Percentiles rank a stretch among this genome's conserved stretches.
Conservation (phyloP, 306 rosid species). For the Cucurbita moschata region DNA sequence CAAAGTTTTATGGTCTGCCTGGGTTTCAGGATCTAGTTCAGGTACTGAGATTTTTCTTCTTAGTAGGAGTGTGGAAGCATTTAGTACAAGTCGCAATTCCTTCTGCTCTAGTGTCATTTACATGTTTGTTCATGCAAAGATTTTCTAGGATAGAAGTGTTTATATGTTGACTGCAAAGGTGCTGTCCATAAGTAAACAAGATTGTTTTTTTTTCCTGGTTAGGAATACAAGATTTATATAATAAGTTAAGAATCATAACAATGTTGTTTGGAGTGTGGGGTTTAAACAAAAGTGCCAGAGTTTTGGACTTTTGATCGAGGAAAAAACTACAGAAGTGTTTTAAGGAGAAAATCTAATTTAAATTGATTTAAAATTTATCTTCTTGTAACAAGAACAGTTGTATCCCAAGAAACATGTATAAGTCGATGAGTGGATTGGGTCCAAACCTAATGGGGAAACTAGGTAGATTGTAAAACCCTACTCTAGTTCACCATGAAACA, state of each 20-base stretch:
- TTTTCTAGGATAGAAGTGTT: neutral
- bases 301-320: neutral
- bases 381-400: neutral
- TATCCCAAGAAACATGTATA: neutral
- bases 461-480: no score
- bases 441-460: neutral
- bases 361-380: neutral
- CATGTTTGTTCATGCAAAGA: neutral
- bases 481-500: no score
- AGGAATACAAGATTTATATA: neutral
- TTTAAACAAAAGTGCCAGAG: neutral
- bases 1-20: slow-evolving; percentile 47
- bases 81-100: neutral
- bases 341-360: neutral
- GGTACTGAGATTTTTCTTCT: slow-evolving; percentile 26
- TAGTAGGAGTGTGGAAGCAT: neutral
- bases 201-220: neutral
- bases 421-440: neutral
- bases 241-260: neutral
- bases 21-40: slow-evolving; percentile 62
- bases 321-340: neutral
- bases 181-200: neutral
- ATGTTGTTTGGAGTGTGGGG: neutral
- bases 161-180: neutral
- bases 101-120: neutral